Evolutionary conservation across 2,329 filamentous ascomycete genomes (phyloP).

Genomic region (Alternaria sp.): DNA sequence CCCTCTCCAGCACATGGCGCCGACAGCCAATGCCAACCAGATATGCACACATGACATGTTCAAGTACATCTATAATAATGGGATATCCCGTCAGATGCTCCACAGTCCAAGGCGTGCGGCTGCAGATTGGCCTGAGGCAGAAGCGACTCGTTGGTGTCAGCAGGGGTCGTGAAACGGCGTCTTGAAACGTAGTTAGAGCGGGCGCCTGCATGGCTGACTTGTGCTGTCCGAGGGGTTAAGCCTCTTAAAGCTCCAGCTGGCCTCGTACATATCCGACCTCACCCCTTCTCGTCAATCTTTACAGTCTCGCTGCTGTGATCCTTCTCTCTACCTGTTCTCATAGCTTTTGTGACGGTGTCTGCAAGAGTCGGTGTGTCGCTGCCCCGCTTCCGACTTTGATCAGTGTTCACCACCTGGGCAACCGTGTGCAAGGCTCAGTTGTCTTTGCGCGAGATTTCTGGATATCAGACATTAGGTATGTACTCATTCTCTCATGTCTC

Average conservation of each 20-base stretch:
- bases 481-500: neutral
- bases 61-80: neutral
- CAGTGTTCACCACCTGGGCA: neutral
- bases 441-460: neutral
- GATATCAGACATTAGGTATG: slow-evolving; percentile 2
- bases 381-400: slow-evolving; percentile 8
- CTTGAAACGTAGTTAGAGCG: slow-evolving; percentile 41
- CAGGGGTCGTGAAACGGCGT: slow-evolving; percentile 46
- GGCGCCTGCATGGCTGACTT: slow-evolving; percentile 45
- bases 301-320: slow-evolving; percentile 5
- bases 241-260: slow-evolving; percentile 31
- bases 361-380: neutral
- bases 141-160: slow-evolving; percentile 36
- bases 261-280: slow-evolving; percentile 24
- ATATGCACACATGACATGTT: neutral
- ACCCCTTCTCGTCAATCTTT: slow-evolving; percentile 23
- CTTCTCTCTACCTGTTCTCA: neutral
- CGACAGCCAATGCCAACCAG: neutral
- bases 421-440: neutral
- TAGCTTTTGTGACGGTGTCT: slow-evolving; percentile 10
- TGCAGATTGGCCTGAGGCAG: slow-evolving; percentile 26
- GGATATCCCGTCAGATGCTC: neutral
- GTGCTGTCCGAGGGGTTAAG: slow-evolving; percentile 12
- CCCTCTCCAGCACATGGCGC: neutral
- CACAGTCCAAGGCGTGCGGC: neutral